Evolutionary conservation across 768 basidiomycete species (phyloP), one percentile per base, ranked within the genome.

Genomic region (Harrya chromipes): DNA sequence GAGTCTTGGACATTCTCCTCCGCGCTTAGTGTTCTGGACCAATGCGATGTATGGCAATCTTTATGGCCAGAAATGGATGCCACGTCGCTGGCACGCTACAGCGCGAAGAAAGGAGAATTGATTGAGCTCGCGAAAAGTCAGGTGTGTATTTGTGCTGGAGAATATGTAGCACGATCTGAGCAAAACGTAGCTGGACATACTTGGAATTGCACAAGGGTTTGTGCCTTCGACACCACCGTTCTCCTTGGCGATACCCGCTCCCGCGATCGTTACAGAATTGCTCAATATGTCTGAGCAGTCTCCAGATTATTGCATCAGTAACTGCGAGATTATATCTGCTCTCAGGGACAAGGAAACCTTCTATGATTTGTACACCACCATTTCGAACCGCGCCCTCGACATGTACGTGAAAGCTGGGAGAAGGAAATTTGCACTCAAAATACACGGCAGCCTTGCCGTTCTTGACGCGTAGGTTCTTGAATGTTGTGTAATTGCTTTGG

Each of bases 1-100:
- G 90, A 97, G 63, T 86, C 90, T 0, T 99, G 97, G 97, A 86
- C 81, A 29, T 97, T 92, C 68, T 91, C 89, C 16, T 91, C 94
- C 0, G 84, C 91, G 17, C 74, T 94, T 38, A 90, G 85, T 54
- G 83, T 87, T 38, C 82, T 93, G 23, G 84, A 90, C 12, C 84
- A 85, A 56, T 90, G 86, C 58, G 85, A 90, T 54, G 67, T 69
- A 2, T 94, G 92, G 90, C 76, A 78, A 11, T 64, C 70, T n/a
- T 55, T 66, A 1, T 68, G 74, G 50, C 48, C 54, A 19, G 71
- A 74, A 20, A 63, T 83, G 40, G 77, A 85, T 42, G 72, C 76
- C 3, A 48, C 72, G 2, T 63, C 74, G 10, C 63, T 81, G 16
- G 69, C 74, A 21, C 71, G 74, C 6, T 83, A 86, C 60, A 81